Evolutionary conservation across 305 asterid genomes (phyloP).

Genomic region (Plantago coronopus): DNA sequence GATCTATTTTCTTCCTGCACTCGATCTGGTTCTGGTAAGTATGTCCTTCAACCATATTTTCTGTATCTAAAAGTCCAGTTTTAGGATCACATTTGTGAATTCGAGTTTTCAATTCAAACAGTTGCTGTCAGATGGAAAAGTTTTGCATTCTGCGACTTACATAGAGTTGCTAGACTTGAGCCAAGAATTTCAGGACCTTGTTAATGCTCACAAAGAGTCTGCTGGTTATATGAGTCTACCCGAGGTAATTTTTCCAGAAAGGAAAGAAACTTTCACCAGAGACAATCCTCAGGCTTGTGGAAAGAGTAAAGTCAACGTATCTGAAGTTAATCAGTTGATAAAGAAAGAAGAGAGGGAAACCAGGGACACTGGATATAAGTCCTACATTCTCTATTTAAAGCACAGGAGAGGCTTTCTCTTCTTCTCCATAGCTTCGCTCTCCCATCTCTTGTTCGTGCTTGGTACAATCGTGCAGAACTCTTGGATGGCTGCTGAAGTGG

Average conservation of each 20-base stretch:
- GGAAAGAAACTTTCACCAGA: slow-evolving; percentile 30
- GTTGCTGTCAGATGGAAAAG: slow-evolving; percentile 86
- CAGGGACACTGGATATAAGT: slow-evolving; percentile 80
- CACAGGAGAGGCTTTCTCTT: slow-evolving; percentile 69
- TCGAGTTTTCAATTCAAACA: slow-evolving; percentile 24
- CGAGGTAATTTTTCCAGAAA: slow-evolving; percentile 37
- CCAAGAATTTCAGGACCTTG: slow-evolving; percentile 68
- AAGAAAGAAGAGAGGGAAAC: slow-evolving; percentile 82
- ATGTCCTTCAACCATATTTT: slow-evolving; percentile 7
- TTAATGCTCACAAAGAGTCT: slow-evolving; percentile 81
- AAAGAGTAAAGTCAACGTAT: slow-evolving; percentile 33
- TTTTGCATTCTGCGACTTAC: slow-evolving; percentile 67
- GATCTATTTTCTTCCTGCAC: slow-evolving; percentile 93
- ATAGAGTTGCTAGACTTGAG: slow-evolving; percentile 53
- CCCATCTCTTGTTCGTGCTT: slow-evolving; percentile 49
- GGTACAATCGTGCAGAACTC: slow-evolving; percentile 68
- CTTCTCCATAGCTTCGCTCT: slow-evolving; percentile 46
- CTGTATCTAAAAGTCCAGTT: not conserved
- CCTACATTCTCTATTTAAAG: slow-evolving; percentile 59
- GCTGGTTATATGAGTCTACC: slow-evolving; percentile 69
- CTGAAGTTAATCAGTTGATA: slow-evolving; percentile 68
- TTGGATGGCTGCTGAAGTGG: slow-evolving; percentile 98
- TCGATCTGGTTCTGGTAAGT: slow-evolving; percentile 84
- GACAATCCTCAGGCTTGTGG: slow-evolving; percentile 44
- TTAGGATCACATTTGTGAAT: not conserved